Evolutionary conservation across 805 yeast genomes (phyloP), one percentile per base, ranked within the genome.

Genomic region (Lipomyces sp.): DNA sequence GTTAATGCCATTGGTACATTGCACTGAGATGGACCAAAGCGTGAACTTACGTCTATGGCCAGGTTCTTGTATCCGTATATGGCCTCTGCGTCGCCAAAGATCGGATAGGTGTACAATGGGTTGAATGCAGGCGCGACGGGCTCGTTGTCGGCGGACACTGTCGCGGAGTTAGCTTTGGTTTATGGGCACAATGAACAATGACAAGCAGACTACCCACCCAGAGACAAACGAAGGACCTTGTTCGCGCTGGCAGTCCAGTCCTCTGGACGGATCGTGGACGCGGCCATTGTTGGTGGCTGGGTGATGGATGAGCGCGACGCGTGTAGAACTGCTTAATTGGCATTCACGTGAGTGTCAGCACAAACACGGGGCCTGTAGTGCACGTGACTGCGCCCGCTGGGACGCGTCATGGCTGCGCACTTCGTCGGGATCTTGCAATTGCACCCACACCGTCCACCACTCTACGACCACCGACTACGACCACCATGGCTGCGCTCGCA

Each of bases 41-140:
- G 33, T 23, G 4, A 11, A 29, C 51, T 16, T 34, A 84, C 65
- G 58, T 79, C 77, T 32, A 93, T 80, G 29, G 73, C 73, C 33
- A 90, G 71, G 59, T 80, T 84, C 58, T 82, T 76, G 65, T 80
- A 93, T 2, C 98, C 98, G 63, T 82, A 87, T 1, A 93, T 82
- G 47, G 82, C 82, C 64, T 93, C 98, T 1, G 88, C 77, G 42
- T 89, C 95, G 4, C 98, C 98, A 73, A 80, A 93, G 10, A 93
- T 84, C 2, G 97, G 95, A 66, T 93, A 93, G 1, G 98, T 91
- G 70, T 87, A 89, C 13, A 71, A 63, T 0, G 98, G 97, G 34
- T 75, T 70, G 70, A 90, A 89, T 2, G 79, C 33, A 10, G 39
- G 18, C 21, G 47, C 53, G 21, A 44, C 36, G 10, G 23, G 26